These are phyloP conservation scores for Suhomyces sp. DNA, from an alignment of 805 yeast genomes.

Conservation along the genomic window DNA sequence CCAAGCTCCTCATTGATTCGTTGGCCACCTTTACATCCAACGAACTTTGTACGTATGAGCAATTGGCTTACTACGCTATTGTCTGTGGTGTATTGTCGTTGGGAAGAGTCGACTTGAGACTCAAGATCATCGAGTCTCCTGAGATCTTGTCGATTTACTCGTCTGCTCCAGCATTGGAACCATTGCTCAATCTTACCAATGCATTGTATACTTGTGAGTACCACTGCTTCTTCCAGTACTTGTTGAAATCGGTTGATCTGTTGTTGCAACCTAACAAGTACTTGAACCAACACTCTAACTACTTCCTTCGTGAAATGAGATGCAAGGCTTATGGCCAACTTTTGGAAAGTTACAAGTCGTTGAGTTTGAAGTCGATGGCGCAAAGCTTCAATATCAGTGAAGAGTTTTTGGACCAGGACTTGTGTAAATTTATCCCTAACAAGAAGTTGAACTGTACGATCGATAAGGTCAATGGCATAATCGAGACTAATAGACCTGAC, in stretches of 20 bases:
- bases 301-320: constrained; percentile 87
- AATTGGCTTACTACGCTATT: constrained; percentile 83
- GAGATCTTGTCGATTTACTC: constrained; percentile 82
- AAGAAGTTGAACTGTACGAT: constrained; percentile 93
- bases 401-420: constrained; percentile 81
- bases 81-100: constrained; percentile 83
- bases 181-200: constrained; percentile 79
- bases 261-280: constrained; percentile 63
- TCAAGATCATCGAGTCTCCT: constrained; percentile 87
- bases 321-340: constrained; percentile 92
- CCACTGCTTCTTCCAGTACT: constrained; percentile 67
- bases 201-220: constrained; percentile 89
- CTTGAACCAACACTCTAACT: constrained; percentile 74
- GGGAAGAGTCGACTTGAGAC: constrained; percentile 79
- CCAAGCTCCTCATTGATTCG: constrained; percentile 81
- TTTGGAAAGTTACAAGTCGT: constrained; percentile 88
- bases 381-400: constrained; percentile 85
- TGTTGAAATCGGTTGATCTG: constrained; percentile 73
- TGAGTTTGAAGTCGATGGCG: constrained; percentile 91
- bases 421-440: constrained; percentile 87
- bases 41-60: constrained; percentile 84
- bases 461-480: constrained; percentile 91
- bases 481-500: constrained; percentile 94
- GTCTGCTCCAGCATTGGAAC: constrained; percentile 66
- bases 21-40: constrained; percentile 93